Evolutionary conservation across 345 rosid species (phyloP), one percentile per base, ranked within the genome.

Genomic region (Eucalyptus paniculata): DNA sequence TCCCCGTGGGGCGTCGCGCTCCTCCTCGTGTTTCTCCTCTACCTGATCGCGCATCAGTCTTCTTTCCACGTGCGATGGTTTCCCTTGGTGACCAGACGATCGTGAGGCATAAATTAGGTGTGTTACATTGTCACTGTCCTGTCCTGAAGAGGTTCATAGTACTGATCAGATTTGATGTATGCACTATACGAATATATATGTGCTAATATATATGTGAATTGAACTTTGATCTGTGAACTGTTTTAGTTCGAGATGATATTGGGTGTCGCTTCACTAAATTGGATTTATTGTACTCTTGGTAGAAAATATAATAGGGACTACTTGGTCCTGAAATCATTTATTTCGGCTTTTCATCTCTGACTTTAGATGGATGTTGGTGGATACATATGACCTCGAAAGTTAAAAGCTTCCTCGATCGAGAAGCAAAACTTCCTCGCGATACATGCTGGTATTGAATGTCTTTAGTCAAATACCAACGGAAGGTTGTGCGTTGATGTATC

Each of bases 1-100:
- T 92, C 95, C 11, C 95, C 96, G 1, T 93, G 95, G 93, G 97
- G 95, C 1, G 94, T 94, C 18, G 97, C 93, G 2, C 90, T 94
- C 24, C 51, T 96, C 90, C 96, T 96, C 40, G 92, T 94, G 18
- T 87, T 95, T 37, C 93, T 96, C 54, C 47, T 96, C 28, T 93
- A 89, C 91, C 91, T 96, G 95, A 88, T 96, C 87, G 92, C 96
- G 30, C 89, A 93, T 45, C 97, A 94, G 90, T 93, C 96, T 50
- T 90, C 92, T 32, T 89, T 94, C 54, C 96, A 92, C 30, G 94
- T 94, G 77, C 93, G 93, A 5, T 95, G 96, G 96, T 95, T 96
- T 40, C 96, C 97, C 30, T 86, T 94, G 32, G 37, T 90, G 19
- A 86, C 87, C 40, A 90, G 89, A 86, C 83, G 80, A 87, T 86